Evolutionary conservation across 2,329 filamentous ascomycete genomes (phyloP), one percentile per base, ranked within the genome.

Genomic region (Chaetomiaceae sp.): DNA sequence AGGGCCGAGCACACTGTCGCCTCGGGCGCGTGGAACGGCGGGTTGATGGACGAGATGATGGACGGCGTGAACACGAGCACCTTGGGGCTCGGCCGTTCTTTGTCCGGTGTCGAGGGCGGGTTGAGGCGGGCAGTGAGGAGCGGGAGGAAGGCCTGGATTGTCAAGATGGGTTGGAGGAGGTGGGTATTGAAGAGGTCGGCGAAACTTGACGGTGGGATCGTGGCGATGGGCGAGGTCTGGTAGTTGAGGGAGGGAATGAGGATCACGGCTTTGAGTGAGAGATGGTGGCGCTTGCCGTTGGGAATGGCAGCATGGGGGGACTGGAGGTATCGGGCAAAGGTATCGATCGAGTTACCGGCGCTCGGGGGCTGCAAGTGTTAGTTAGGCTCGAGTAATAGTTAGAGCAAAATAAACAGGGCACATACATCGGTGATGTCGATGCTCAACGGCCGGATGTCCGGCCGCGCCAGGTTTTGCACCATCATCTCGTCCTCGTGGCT

Each of bases 131-230:
- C 75, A 3, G 81, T 86, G 46, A 91, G 76, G 25, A 91, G 81
- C 0, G 87, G 87, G n/a, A 97, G 76, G 71, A 97, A 93, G 47
- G 88, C 81, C 70, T 96, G 91, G 34, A 91, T 85, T 5, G 87
- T 90, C 46, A 95, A 79, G 58, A 97, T 89, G 1, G 92, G 92
- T 51, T 90, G 87, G 48, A 97, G 78, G 12, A 99, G 79, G 63
- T 95, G 91, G 14, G 89, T 92, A 68, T 96, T 96, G 67, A 97
- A 83, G 30, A 90, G 85, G 64, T 96, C 89, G 57, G 89, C 88
- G 73, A 95, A 93, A 61, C 82, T 85, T 25, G 88, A 87, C 0
- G 89, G 84, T 6, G 88, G 83, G 53, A 96, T 85, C 4, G 89
- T 91, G 55, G 90, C 89, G 55, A 97, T 86, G 17, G 89, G 87